Conservation (phyloP, 306 rosid species). For the Hippophae tibetana region DNA sequence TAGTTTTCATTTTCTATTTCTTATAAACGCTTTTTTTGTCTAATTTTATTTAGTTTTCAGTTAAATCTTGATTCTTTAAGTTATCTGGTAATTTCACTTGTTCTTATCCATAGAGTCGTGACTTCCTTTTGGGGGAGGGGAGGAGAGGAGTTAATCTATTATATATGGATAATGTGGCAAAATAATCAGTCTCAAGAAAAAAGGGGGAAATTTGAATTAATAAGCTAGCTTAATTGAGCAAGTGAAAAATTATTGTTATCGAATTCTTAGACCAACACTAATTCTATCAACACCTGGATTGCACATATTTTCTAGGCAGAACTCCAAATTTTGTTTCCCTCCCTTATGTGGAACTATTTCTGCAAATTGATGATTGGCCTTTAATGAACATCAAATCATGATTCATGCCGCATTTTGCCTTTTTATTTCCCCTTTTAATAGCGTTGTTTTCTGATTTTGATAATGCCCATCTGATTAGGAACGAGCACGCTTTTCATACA, state of each 20-base stretch:
- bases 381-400: background rate
- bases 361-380: background rate
- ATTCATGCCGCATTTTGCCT: background rate
- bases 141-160: no score
- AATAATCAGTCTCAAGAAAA: no score
- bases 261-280: background rate
- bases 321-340: no score
- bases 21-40: no score
- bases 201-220: background rate
- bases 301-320: background rate
- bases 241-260: background rate
- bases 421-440: background rate
- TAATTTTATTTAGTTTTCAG: no score
- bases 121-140: no score
- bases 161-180: no score
- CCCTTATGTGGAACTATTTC: background rate
- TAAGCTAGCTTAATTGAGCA: background rate
- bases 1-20: background rate
- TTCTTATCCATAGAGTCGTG: no score
- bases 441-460: background rate
- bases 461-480: conserved; percentile 26
- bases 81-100: no score
- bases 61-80: no score
- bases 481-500: conserved; percentile 92
- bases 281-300: background rate